Evolutionary conservation across 495 filamentous ascomycete species (phyloP).

Genomic region (Penicillium waksmanii): DNA sequence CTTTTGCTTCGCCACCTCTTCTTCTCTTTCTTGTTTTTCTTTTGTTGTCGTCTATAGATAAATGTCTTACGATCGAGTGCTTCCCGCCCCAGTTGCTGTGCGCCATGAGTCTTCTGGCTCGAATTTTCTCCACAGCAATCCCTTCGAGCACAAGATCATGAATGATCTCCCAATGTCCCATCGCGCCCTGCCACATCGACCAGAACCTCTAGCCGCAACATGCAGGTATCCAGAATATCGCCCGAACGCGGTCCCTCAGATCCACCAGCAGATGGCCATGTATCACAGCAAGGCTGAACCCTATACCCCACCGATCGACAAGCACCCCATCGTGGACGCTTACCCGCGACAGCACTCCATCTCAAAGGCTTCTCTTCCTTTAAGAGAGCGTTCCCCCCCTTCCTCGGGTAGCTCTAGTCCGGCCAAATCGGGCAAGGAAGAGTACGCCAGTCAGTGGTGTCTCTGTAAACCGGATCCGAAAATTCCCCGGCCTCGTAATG

Average conservation of each 20-base stretch:
- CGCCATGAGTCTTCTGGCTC: slow-evolving; percentile 40
- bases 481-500: slow-evolving; percentile 92
- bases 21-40: slow-evolving; percentile 22
- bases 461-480: slow-evolving; percentile 93
- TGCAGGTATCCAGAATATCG: slow-evolving; percentile 29
- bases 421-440: slow-evolving; percentile 37
- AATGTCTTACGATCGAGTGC: slow-evolving; percentile 63
- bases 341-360: neutral
- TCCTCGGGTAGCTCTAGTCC: slow-evolving; percentile 44
- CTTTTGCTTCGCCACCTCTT: slow-evolving; percentile 13
- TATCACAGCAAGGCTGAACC: slow-evolving; percentile 1
- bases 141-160: slow-evolving; percentile 58
- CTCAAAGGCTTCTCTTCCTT: slow-evolving; percentile 5
- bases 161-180: slow-evolving; percentile 37
- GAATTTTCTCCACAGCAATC: slow-evolving; percentile 36
- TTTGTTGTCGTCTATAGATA: slow-evolving; percentile 23
- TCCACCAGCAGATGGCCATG: slow-evolving; percentile 32
- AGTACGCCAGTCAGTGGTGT: slow-evolving; percentile 63
- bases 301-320: slow-evolving; percentile 5
- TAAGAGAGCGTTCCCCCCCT: slow-evolving; percentile 27
- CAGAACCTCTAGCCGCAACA: slow-evolving; percentile 5
- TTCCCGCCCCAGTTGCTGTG: slow-evolving; percentile 53
- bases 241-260: slow-evolving; percentile 29
- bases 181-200: slow-evolving; percentile 17
- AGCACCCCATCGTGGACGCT: neutral